Base-by-base conservation (phyloP, 2,329 filamentous ascomycete genomes). In the Hypoxylon sp. region DNA sequence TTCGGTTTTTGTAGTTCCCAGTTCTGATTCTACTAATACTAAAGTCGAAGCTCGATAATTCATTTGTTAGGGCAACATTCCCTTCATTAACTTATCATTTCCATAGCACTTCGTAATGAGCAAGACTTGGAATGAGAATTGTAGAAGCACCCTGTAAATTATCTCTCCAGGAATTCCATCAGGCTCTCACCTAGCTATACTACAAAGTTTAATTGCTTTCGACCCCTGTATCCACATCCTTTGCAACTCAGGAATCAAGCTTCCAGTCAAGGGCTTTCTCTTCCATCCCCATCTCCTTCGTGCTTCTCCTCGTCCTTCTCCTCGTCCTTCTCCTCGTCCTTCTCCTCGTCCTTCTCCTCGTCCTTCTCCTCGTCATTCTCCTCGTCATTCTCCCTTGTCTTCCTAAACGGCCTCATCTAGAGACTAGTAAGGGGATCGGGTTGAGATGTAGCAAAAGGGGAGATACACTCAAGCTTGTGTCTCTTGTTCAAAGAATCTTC, bases 401-500 rank as follows among this genome's bases (percentile, higher is more conserved):
- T n/a, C 13, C 35, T 31, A 31, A 6, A 31, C 29, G 29, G 6
- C 8, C 29, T 31, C 19, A 22, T 22, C 19, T 22, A 22, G 19
- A 22, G 13, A 13, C 11, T n/a, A n/a, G 35, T 11, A 14, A 13
- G 11, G 11, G 3, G 11, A 11, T 35, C 3, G 14, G 37, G 37
- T 3, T 8, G 13, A 6, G 5, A 42, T n/a, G 14, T 31, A 51
- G 17, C 14, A 17, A 51, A n/a, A 50, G 3, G 9, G 26, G 13
- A 51, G 19, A 48, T 33, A 51, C 50, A 63, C 65, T 63, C 46
- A 63, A 59, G 70, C 22, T 75, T 75, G 19, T 69, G 71, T 3
- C 71, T 70, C 11, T 67, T 57, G 14, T 63, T 62, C 37, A 82
- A 78, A 1, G 82, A 86, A 60, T 85, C 82, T 51, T 86, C 83